These are phyloP conservation scores for Phytophthora nicotianae DNA, from an alignment of 352 stramenopile genomes.

Conservation along the genomic window DNA sequence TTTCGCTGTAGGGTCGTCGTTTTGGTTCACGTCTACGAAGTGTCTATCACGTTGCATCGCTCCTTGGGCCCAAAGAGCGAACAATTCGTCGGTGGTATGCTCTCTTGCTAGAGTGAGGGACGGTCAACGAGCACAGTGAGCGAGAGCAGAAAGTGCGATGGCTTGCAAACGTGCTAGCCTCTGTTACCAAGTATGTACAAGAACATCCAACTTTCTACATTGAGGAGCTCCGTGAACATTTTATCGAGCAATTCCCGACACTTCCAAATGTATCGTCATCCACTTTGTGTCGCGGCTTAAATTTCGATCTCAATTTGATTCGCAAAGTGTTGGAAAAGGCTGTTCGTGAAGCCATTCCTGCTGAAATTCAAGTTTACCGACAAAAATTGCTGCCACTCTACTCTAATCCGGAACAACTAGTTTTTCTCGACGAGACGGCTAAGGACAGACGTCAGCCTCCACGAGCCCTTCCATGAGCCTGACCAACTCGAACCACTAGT, in stretches of 20 bases:
- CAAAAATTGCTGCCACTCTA: constrained; percentile 6
- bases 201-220: too few species aligned
- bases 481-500: too few species aligned
- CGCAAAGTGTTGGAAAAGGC: background rate
- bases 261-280: background rate
- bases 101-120: background rate
- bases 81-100: constrained; percentile 8
- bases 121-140: constrained; percentile 2
- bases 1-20: constrained; percentile 8
- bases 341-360: constrained; percentile 3
- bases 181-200: background rate
- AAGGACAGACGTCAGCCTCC: too few species aligned
- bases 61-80: constrained; percentile 4
- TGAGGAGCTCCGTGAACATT: too few species aligned
- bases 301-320: constrained; percentile 8
- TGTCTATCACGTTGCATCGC: constrained; percentile 1
- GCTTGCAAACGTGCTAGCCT: background rate
- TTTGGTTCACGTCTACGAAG: constrained; percentile 7
- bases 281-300: background rate
- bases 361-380: constrained; percentile 7
- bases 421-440: constrained; percentile 20
- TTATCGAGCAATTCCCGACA: background rate
- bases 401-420: background rate
- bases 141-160: background rate
- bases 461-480: too few species aligned